Base-by-base conservation (phyloP, 345 rosid genomes). In the Geranium brycei region DNA sequence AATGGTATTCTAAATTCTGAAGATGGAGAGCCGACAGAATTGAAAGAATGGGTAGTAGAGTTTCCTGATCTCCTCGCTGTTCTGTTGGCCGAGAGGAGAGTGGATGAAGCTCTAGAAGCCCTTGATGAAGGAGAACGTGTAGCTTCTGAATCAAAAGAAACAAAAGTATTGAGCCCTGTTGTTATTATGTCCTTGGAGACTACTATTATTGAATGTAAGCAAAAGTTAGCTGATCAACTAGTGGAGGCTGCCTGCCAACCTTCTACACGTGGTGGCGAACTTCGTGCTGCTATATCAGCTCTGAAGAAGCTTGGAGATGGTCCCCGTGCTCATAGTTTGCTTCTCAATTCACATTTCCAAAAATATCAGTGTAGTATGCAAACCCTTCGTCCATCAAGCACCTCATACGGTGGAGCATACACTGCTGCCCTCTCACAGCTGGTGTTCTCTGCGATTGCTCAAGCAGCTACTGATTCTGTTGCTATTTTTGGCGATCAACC, bases 401-500 rank as follows among this genome's bases (percentile, higher is more conserved):
- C 96, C 68, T 95, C 97, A 32, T 87, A 85, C 71, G 99, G 99
- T 67, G 99, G 99, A 71, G 99, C 99, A 32, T 95, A 95, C 74
- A 95, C 97, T 70, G 99, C 99, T 72, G 96, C 97, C 19, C 91
- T 95, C 31, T 87, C 99, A 23, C 99, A 95, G 83, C 78, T 95
- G 73, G 95, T 91, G 17, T 95, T 95, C 68, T 95, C 99, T 64
- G 91, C 99, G 67, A 84, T 95, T 71, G 82, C 95, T 71, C 99
- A 91, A 78, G 97, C 97, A 51, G 95, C 99, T 58, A 81, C 74
- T 72, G 97, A 91, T 79, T 95, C 97, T 4, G 61, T 85, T 73
- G 62, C 81, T 61, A 91, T 91, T 64, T 95, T 91, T 71, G 96
- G 97, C 59, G 82, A 78, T 66, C 97, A 91, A 78, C 85, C 82